Evolutionary conservation across 176 grass and related monocot species (phyloP).

Genomic region (Triticum urartu): DNA sequence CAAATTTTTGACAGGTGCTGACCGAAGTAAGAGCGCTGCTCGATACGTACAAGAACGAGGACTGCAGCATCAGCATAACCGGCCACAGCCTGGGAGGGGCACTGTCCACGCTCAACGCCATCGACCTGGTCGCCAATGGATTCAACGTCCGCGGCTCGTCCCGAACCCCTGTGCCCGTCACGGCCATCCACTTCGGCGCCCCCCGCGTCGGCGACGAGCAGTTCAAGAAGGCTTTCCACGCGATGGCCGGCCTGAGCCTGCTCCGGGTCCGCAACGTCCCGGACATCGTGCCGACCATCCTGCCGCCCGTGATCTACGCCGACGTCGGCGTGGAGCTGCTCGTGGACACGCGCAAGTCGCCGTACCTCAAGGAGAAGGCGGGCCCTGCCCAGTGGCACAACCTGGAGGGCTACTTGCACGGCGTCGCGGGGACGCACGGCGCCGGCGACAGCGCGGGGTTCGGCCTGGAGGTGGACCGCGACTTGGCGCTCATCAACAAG

Average conservation of each 20-base stretch:
- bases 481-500: conserved; percentile 85
- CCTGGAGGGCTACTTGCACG: conserved; percentile 84
- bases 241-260: conserved; percentile 33
- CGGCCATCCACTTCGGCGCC: conserved; percentile 64
- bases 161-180: conserved; percentile 23
- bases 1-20: conserved; percentile 37
- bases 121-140: conserved; percentile 53
- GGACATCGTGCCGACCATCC: conserved; percentile 68
- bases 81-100: conserved; percentile 75
- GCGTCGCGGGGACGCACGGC: conserved; percentile 65
- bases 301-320: conserved; percentile 49
- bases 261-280: conserved; percentile 67
- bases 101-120: conserved; percentile 58
- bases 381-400: conserved; percentile 58
- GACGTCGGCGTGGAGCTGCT: conserved; percentile 70
- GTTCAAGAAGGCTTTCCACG: conserved; percentile 55
- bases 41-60: conserved; percentile 46
- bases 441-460: conserved; percentile 34
- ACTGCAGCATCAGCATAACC: conserved; percentile 64
- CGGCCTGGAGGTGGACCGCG: conserved; percentile 54
- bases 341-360: conserved; percentile 67
- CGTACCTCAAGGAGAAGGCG: conserved; percentile 50
- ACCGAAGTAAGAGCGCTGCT: conserved; percentile 40
- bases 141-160: conserved; percentile 17
- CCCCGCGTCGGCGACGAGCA: conserved; percentile 71